phyloP scores from a whole-genome alignment of 2,329 filamentous ascomycete species.

The Colletotrichum simmondsii region DNA sequence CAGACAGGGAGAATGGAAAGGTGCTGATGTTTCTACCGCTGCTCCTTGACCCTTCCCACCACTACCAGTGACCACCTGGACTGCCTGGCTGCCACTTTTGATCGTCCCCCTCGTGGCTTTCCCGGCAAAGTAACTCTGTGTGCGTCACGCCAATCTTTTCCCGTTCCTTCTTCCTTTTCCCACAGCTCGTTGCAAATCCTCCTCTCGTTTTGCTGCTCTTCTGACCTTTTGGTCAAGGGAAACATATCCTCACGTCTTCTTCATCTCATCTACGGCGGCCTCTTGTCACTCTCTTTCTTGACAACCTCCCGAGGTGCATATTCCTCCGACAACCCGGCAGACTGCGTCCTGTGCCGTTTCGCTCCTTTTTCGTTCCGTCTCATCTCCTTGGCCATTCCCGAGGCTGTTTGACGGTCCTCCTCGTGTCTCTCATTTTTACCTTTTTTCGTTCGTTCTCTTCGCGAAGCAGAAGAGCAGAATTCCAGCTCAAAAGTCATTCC shows the following conservation, averaged over 20 bases:
- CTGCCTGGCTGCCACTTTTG: neutral
- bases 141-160: slow-evolving; percentile 28
- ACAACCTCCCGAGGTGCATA: slow-evolving; percentile 10
- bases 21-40: neutral
- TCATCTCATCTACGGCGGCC: slow-evolving; percentile 21
- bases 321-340: slow-evolving; percentile 12
- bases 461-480: neutral
- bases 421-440: slow-evolving; percentile 18
- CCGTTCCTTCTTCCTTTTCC: slow-evolving; percentile 5
- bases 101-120: slow-evolving; percentile 27
- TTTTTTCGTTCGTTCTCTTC: neutral
- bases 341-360: slow-evolving; percentile 24
- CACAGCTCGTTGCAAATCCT: slow-evolving; percentile 3
- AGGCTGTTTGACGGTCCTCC: slow-evolving; percentile 20
- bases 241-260: neutral
- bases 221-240: slow-evolving; percentile 4
- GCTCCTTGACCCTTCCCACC: neutral
- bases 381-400: slow-evolving; percentile 14
- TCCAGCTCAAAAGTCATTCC: slow-evolving; percentile 10
- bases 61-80: neutral
- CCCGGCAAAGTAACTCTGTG: slow-evolving; percentile 4
- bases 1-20: neutral
- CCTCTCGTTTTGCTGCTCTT: neutral
- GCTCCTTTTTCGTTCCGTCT: slow-evolving; percentile 17
- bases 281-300: neutral